Conservation (phyloP, 305 asterid species). For the Stenogyne calaminthoides region DNA sequence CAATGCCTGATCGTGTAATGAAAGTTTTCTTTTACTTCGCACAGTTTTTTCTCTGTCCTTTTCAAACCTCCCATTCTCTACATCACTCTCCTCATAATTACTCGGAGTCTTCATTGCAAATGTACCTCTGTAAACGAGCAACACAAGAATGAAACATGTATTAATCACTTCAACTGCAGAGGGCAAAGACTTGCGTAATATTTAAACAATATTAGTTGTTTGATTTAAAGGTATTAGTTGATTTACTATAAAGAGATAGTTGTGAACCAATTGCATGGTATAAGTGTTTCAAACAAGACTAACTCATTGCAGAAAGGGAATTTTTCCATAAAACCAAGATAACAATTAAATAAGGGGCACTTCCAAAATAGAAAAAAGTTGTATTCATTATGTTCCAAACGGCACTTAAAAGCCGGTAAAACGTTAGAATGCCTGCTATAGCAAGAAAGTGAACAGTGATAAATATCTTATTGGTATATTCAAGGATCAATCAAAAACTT, state of each 20-base stretch:
- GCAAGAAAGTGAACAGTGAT: constrained; percentile 13
- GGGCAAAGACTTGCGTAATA: too few species aligned
- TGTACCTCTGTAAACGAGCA: constrained; percentile 44
- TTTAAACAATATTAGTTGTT: too few species aligned
- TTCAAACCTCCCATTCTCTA: constrained; percentile 64
- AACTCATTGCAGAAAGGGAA: background rate
- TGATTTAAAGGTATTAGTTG: too few species aligned
- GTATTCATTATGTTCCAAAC: constrained; percentile 3
- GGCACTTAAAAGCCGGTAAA: constrained; percentile 6
- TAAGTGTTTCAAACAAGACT: too few species aligned
- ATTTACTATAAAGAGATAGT: too few species aligned
- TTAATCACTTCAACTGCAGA: background rate
- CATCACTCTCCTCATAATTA: constrained; percentile 51
- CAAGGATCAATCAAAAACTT: background rate
- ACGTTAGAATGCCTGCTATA: background rate
- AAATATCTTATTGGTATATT: background rate
- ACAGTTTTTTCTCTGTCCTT: constrained; percentile 50
- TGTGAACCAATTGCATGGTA: too few species aligned
- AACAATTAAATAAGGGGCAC: background rate
- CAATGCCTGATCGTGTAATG: constrained; percentile 64
- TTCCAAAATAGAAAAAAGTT: background rate
- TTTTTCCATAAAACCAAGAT: constrained; percentile 16
- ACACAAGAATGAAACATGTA: constrained; percentile 17
- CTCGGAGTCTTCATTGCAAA: constrained; percentile 53
- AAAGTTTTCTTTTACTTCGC: constrained; percentile 41